Conservation (phyloP, 768 basidiomycete genomes). For the Leucocoprinus sp. region DNA sequence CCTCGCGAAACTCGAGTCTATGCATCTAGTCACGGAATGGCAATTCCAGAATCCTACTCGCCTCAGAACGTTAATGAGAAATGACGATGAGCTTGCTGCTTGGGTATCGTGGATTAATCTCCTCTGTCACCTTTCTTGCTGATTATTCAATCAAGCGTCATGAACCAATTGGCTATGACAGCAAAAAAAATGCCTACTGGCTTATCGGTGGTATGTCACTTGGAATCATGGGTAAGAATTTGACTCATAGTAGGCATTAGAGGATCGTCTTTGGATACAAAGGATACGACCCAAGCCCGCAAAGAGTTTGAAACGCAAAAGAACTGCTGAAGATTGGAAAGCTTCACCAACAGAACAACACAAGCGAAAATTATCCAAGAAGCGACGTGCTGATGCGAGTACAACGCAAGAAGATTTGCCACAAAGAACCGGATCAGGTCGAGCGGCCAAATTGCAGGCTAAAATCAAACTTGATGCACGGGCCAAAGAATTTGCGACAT, state of each 20-base stretch:
- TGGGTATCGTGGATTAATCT: slow-evolving; percentile 54
- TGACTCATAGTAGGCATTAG: slow-evolving; percentile 26
- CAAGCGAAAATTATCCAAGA: slow-evolving; percentile 17
- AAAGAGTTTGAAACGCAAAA: slow-evolving; percentile 33
- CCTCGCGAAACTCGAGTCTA: slow-evolving; percentile 64
- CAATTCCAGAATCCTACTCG: slow-evolving; percentile 75
- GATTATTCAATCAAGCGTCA: slow-evolving; percentile 45
- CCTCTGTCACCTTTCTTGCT: slow-evolving; percentile 3
- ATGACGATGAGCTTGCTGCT: slow-evolving; percentile 64
- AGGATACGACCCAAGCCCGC: slow-evolving; percentile 49
- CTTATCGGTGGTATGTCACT: slow-evolving; percentile 60
- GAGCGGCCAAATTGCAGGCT: slow-evolving; percentile 65
- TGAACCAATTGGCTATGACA: slow-evolving; percentile 81
- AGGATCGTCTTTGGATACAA: slow-evolving; percentile 82
- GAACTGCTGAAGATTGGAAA: slow-evolving; percentile 15
- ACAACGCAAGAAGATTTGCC: slow-evolving; percentile 7
- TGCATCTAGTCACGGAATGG: slow-evolving; percentile 75
- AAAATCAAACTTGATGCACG: slow-evolving; percentile 63
- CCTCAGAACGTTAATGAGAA: slow-evolving; percentile 65
- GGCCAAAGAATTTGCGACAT: slow-evolving; percentile 58
- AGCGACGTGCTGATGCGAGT: slow-evolving; percentile 14
- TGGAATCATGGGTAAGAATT: neutral
- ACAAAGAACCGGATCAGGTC: slow-evolving; percentile 35
- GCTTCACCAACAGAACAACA: slow-evolving; percentile 1
- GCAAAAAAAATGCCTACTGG: slow-evolving; percentile 76